These are phyloP conservation scores for Diphasiastrum complanatum DNA, from an alignment of 83 land plant genomes.

Conservation along the genomic window DNA sequence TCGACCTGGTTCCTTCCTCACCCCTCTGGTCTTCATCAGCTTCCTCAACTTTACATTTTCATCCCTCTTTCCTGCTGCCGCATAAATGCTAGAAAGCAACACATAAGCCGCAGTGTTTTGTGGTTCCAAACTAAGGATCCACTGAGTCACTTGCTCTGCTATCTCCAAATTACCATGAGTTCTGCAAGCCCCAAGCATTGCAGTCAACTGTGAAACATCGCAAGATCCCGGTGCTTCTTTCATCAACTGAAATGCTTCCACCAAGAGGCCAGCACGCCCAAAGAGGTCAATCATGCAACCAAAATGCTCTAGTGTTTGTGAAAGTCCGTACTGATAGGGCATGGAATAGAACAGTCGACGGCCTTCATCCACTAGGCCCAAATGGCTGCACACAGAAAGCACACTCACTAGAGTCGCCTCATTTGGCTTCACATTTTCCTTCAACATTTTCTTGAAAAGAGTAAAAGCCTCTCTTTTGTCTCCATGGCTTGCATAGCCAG, in stretches of 20 bases:
- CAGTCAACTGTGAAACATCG: background rate
- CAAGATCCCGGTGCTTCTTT: background rate
- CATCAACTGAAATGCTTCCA: background rate
- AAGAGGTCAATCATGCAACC: slow-evolving; percentile 7
- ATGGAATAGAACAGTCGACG: slow-evolving; percentile 19
- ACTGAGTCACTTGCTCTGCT: no score
- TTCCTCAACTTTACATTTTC: no score
- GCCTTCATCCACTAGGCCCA: slow-evolving; percentile 31
- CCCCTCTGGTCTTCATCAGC: no score
- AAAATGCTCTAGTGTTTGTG: slow-evolving; percentile 33
- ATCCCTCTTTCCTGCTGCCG: no score
- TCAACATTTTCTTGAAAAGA: background rate
- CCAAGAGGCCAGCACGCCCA: slow-evolving; percentile 6
- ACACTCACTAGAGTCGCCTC: slow-evolving; percentile 25
- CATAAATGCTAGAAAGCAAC: no score
- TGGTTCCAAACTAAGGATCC: no score
- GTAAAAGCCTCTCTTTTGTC: background rate
- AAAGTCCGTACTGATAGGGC: slow-evolving; percentile 19
- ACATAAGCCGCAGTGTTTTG: no score
- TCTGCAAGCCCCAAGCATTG: background rate
- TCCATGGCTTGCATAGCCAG: background rate
- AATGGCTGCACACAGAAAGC: slow-evolving; percentile 31
- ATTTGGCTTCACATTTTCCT: slow-evolving; percentile 27
- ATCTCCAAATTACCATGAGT: background rate
- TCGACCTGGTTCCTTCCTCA: no score